These are phyloP conservation scores for Ammopiptanthus mongolicus DNA, from an alignment of 306 rosid genomes.

Conservation along the genomic window DNA sequence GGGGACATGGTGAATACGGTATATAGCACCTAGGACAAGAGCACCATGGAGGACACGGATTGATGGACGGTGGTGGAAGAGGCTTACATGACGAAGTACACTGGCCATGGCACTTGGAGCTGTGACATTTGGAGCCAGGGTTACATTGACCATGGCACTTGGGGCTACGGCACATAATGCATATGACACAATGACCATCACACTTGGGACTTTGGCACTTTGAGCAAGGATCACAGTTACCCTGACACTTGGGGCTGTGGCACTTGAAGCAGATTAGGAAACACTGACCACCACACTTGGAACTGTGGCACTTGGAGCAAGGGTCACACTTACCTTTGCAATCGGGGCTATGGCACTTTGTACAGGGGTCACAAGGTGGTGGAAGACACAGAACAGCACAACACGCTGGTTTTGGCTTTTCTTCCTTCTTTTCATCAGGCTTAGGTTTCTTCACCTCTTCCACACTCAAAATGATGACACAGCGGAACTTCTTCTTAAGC, in stretches of 20 bases:
- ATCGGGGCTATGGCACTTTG: not conserved
- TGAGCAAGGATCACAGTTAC: not conserved
- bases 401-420: not conserved
- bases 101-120: not conserved
- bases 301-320: not conserved
- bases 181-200: not conserved
- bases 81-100: not conserved
- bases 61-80: not conserved
- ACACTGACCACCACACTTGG: not conserved
- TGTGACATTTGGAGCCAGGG: not conserved
- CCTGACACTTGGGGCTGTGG: not conserved
- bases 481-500: slow-evolving; percentile 30
- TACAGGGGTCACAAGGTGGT: not conserved
- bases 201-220: not conserved
- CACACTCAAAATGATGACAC: slow-evolving; percentile 10
- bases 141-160: not conserved
- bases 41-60: slow-evolving; percentile 6
- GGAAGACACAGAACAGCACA: not conserved
- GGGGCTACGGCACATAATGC: not conserved
- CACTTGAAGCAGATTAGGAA: not conserved
- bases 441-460: slow-evolving; percentile 9
- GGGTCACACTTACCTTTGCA: not conserved
- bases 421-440: not conserved
- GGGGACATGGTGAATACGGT: not conserved
- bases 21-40: slow-evolving; percentile 1